Percentiles rank a stretch among this genome's conserved stretches.
phyloP scores from a whole-genome alignment of 495 filamentous ascomycete species.

The Penicillium waksmanii region DNA sequence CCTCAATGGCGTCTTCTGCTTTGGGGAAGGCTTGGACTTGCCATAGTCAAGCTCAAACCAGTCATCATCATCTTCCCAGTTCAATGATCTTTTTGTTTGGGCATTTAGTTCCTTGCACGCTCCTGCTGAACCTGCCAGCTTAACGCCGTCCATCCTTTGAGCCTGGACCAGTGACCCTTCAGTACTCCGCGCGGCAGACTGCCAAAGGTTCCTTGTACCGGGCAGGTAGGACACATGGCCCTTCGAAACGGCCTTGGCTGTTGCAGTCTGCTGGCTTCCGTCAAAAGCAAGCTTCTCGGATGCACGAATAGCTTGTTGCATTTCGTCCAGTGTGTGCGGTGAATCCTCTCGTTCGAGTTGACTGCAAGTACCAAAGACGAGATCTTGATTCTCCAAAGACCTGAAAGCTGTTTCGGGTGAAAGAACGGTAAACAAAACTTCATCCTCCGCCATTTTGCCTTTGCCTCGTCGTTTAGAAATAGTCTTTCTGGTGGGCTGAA shows the following conservation, averaged over 20 bases:
- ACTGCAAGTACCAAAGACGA: constrained; percentile 91
- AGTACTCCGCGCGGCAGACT: constrained; percentile 64
- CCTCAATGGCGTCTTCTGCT: constrained; percentile 1
- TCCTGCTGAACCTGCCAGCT: constrained; percentile 50
- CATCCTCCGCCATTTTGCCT: constrained; percentile 38
- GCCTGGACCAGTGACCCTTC: constrained; percentile 62
- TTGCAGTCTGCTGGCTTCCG: background rate
- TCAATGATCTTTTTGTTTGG: background rate
- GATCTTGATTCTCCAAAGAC: constrained; percentile 72
- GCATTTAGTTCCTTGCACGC: background rate
- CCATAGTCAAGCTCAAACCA: constrained; percentile 43
- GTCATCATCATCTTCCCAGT: constrained; percentile 17
- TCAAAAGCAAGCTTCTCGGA: constrained; percentile 47
- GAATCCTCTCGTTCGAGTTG: constrained; percentile 81
- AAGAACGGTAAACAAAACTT: constrained; percentile 56
- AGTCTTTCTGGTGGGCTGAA: constrained; percentile 28
- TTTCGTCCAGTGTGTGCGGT: constrained; percentile 65
- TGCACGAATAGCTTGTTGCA: constrained; percentile 69
- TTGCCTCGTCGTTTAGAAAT: constrained; percentile 28
- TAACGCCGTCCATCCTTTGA: constrained; percentile 52
- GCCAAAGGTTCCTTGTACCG: constrained; percentile 61
- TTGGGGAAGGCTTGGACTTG: constrained; percentile 25
- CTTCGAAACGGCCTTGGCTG: background rate
- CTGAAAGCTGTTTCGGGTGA: constrained; percentile 74
- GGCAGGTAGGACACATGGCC: constrained; percentile 31